Conservation (phyloP, 441 rosid genomes). For the Populus hybrid region DNA sequence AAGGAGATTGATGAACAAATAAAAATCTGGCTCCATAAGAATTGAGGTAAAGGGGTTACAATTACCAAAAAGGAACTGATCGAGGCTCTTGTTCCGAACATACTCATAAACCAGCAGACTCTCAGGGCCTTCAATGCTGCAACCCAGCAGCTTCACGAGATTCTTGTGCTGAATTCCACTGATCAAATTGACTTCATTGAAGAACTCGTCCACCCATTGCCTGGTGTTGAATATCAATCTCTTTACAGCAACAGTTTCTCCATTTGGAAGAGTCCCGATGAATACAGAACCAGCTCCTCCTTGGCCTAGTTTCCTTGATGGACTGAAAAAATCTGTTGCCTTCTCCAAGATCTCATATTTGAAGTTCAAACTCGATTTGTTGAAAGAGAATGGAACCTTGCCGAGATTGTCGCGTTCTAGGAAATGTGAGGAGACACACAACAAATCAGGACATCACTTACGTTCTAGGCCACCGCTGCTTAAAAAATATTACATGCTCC, state of each 20-base stretch:
- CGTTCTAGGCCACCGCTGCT: not conserved
- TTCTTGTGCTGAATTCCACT: conserved; percentile 76
- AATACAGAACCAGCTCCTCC: conserved; percentile 82
- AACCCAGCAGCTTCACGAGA: conserved; percentile 71
- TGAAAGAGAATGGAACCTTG: conserved; percentile 32
- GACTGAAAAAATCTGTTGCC: conserved; percentile 68
- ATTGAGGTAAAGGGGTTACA: not conserved
- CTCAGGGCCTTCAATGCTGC: conserved; percentile 95
- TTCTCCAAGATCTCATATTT: conserved; percentile 77
- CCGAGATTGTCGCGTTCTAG: conserved; percentile 47
- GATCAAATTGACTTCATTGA: conserved; percentile 76
- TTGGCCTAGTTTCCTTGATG: conserved; percentile 57
- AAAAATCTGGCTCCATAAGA: not conserved
- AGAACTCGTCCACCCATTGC: conserved; percentile 90
- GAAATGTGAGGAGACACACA: not conserved
- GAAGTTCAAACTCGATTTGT: conserved; percentile 46
- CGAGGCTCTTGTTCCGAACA: conserved; percentile 67
- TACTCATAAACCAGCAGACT: conserved; percentile 83
- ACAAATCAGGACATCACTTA: not conserved
- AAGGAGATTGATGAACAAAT: not conserved
- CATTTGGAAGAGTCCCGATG: conserved; percentile 58
- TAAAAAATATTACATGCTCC: not conserved
- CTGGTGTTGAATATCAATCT: conserved; percentile 69
- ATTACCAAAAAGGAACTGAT: conserved; percentile 70
- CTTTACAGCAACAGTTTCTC: conserved; percentile 67